Conservation (phyloP, 2,329 filamentous ascomycete genomes). For the Colletotrichum nymphaeae region DNA sequence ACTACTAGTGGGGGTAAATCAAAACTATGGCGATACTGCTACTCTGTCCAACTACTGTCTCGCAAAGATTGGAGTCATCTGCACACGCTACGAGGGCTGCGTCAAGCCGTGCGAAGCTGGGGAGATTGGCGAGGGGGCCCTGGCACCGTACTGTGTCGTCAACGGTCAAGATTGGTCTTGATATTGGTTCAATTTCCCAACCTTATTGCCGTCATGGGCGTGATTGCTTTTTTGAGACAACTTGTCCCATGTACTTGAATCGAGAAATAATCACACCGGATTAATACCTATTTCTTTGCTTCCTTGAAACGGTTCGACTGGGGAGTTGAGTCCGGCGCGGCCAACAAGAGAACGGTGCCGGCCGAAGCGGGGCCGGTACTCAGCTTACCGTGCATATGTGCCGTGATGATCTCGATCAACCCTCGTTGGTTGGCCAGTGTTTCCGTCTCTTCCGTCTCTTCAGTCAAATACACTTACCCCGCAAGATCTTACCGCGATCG, state of each 20-base stretch:
- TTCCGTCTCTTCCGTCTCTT: background rate
- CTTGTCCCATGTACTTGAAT: too few relatives aligned
- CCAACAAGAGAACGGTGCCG: background rate
- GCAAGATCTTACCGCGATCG: background rate
- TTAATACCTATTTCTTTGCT: too few relatives aligned
- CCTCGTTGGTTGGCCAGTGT: background rate
- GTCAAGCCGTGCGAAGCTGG: conserved; percentile 21
- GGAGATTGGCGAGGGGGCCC: conserved; percentile 10
- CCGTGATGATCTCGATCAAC: background rate
- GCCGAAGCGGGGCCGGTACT: background rate
- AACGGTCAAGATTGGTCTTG: conserved; percentile 16
- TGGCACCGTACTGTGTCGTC: conserved; percentile 14
- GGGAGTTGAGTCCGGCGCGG: too few relatives aligned
- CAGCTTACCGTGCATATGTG: background rate
- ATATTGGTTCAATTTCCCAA: background rate
- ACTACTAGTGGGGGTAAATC: conserved; percentile 49
- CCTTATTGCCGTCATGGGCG: too few relatives aligned
- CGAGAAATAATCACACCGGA: too few relatives aligned
- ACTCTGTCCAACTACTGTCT: conserved; percentile 42
- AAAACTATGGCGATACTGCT: conserved; percentile 49
- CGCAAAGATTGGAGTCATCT: conserved; percentile 19
- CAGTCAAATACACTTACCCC: background rate
- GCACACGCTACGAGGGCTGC: conserved; percentile 12
- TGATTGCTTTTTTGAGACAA: too few relatives aligned
- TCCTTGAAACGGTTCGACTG: too few relatives aligned